Evolutionary conservation across 2,329 filamentous ascomycete species (phyloP).

Genomic region (Paecilomyces formosus): DNA sequence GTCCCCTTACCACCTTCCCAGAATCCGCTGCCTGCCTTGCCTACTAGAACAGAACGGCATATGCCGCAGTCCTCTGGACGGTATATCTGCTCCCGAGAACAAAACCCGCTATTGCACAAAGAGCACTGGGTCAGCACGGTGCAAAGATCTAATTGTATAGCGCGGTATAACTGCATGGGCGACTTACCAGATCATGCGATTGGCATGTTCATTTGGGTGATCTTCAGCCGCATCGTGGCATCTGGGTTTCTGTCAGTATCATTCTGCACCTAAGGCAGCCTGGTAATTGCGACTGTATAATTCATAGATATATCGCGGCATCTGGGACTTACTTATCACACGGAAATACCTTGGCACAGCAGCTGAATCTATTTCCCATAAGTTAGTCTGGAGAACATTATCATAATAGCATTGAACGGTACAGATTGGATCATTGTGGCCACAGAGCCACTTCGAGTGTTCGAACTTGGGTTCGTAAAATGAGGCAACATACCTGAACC

Average conservation of each 20-base stretch:
- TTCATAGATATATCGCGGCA: not conserved
- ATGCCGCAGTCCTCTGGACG: constrained; percentile 66
- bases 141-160: not conserved
- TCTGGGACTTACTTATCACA: constrained; percentile 44
- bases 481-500: constrained; percentile 41
- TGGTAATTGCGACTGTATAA: not conserved
- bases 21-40: constrained; percentile 61
- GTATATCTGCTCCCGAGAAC: constrained; percentile 75
- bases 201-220: constrained; percentile 74
- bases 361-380: constrained; percentile 42
- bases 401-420: not conserved
- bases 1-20: constrained; percentile 85
- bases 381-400: constrained; percentile 5
- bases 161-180: not conserved
- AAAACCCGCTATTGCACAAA: constrained; percentile 48
- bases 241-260: constrained; percentile 25
- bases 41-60: constrained; percentile 63
- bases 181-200: constrained; percentile 66
- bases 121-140: not conserved
- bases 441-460: not conserved
- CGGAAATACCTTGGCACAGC: constrained; percentile 50
- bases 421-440: not conserved
- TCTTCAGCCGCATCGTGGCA: constrained; percentile 68
- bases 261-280: not conserved
- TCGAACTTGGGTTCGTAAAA: not conserved